Conservation (phyloP, 2,329 filamentous ascomycete species). For the Trichoderma koningii region DNA sequence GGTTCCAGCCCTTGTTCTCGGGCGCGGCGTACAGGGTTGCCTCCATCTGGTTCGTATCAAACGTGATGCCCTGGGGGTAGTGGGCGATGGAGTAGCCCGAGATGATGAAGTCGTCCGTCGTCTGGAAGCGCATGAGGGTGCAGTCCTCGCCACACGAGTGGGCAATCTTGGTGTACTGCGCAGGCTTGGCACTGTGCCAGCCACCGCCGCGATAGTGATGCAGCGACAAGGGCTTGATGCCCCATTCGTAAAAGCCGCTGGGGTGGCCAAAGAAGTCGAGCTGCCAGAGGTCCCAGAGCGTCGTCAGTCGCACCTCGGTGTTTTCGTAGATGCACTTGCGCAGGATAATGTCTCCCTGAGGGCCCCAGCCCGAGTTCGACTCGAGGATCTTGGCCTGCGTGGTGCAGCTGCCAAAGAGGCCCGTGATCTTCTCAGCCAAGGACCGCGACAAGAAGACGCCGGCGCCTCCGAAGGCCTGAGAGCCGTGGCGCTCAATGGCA, state of each 20-base stretch:
- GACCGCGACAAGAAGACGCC: conserved; percentile 63
- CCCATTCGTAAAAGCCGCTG: conserved; percentile 65
- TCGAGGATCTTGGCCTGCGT: conserved; percentile 55
- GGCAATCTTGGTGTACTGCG: conserved; percentile 58
- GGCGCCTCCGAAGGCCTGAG: conserved; percentile 65
- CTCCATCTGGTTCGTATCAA: conserved; percentile 54
- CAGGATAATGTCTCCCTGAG: conserved; percentile 62
- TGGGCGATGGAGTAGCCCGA: conserved; percentile 62
- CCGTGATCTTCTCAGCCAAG: conserved; percentile 49
- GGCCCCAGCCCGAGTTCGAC: conserved; percentile 60
- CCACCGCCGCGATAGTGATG: conserved; percentile 66
- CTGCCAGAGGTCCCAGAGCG: conserved; percentile 61
- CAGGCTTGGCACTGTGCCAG: conserved; percentile 58
- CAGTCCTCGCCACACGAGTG: conserved; percentile 64
- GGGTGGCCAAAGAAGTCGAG: conserved; percentile 62
- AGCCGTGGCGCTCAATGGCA: conserved; percentile 61
- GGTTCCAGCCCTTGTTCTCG: conserved; percentile 52
- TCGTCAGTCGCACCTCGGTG: conserved; percentile 59
- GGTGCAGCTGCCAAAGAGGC: conserved; percentile 50
- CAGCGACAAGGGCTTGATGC: conserved; percentile 60
- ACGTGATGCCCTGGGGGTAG: conserved; percentile 55
- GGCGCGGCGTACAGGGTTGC: conserved; percentile 54
- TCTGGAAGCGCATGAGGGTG: conserved; percentile 60
- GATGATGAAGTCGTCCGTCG: conserved; percentile 55
- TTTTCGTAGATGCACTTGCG: conserved; percentile 66